Evolutionary conservation across 2,329 filamentous ascomycete genomes (phyloP).

Genomic region (Beauveria sp.): DNA sequence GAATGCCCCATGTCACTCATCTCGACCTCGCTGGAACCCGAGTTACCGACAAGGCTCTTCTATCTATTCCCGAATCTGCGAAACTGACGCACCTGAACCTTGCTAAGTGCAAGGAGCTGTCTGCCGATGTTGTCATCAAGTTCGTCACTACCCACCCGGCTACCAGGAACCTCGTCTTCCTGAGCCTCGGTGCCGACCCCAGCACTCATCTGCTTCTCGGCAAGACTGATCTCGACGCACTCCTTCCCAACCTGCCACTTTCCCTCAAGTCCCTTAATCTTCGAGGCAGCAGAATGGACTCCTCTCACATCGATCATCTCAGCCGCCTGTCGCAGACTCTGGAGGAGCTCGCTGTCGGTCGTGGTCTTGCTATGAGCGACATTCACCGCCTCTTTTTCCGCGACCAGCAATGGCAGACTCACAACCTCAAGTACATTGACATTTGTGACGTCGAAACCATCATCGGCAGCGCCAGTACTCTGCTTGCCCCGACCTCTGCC

Average conservation of each 20-base stretch:
- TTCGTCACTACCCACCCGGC: slow-evolving; percentile 68
- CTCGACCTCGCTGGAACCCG: slow-evolving; percentile 73
- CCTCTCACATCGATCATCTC: slow-evolving; percentile 56
- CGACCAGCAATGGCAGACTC: slow-evolving; percentile 37
- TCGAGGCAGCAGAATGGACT: slow-evolving; percentile 64
- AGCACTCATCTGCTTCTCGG: slow-evolving; percentile 65
- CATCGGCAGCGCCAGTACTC: slow-evolving; percentile 48
- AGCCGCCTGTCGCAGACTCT: slow-evolving; percentile 58
- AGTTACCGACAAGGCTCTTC: slow-evolving; percentile 63
- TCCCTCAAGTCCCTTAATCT: slow-evolving; percentile 68
- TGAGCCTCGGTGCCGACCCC: slow-evolving; percentile 67
- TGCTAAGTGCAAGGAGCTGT: slow-evolving; percentile 65
- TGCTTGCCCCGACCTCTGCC: slow-evolving; percentile 52
- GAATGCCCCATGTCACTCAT: slow-evolving; percentile 62
- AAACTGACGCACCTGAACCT: slow-evolving; percentile 71
- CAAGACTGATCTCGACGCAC: slow-evolving; percentile 53
- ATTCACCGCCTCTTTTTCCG: slow-evolving; percentile 58
- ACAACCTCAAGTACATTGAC: slow-evolving; percentile 67
- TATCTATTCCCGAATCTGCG: slow-evolving; percentile 63
- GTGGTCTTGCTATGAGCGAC: slow-evolving; percentile 57
- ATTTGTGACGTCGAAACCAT: slow-evolving; percentile 57
- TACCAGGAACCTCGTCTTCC: slow-evolving; percentile 56
- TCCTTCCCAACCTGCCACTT: slow-evolving; percentile 58
- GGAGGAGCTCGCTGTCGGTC: slow-evolving; percentile 69
- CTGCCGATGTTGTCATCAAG: slow-evolving; percentile 57